Evolutionary conservation across 2,329 filamentous ascomycete species (phyloP), one percentile per base, ranked within the genome.

Genomic region (Monilinia aucupariae): DNA sequence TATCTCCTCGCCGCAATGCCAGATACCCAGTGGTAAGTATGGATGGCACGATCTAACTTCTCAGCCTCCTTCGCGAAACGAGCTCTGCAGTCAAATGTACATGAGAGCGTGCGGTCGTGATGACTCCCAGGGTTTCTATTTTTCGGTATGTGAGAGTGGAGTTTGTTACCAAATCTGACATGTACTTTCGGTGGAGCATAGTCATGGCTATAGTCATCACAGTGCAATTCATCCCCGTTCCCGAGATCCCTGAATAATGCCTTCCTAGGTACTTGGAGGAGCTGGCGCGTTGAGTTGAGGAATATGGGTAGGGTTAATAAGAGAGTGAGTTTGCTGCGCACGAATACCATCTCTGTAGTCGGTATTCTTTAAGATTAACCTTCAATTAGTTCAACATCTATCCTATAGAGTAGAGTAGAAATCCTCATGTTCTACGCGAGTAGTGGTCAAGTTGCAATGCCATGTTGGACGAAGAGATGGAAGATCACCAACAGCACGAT

Each of bases 111-210:
- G 39, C 25, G n/a, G 25, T 45, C 32, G 12, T 47, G 53, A 47
- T 56, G 32, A 47, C 10, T n/a, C 20, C 25, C 39, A n/a, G 17
- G 34, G 43, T 15, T 15, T 56, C 53, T 56, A 56, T 56, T 47
- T 56, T 56, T 47, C 34, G 53, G 41, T 34, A 13, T 34, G n/a
- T 32, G 7, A 10, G 53, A 10, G 53, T 47, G 53, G 53, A 56
- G n/a, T 27, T 47, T 17, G 8, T 32, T 10, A 27, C 20, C 15
- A 22, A 25, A 39, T 50, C 45, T 59, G 37, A 59, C 55, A 59
- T 59, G 55, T 48, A 39, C 17, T 59, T 59, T 50, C 39, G 43
- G 30, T 25, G 55, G 43, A 48, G 53, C 53, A 25, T 17, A 39
- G 45, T 39, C 30, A 59, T 47, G 43, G 43, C 37, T 41, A 49